Conservation (phyloP, 2,329 filamentous ascomycete genomes). For the Drechslerella dactyloides region DNA sequence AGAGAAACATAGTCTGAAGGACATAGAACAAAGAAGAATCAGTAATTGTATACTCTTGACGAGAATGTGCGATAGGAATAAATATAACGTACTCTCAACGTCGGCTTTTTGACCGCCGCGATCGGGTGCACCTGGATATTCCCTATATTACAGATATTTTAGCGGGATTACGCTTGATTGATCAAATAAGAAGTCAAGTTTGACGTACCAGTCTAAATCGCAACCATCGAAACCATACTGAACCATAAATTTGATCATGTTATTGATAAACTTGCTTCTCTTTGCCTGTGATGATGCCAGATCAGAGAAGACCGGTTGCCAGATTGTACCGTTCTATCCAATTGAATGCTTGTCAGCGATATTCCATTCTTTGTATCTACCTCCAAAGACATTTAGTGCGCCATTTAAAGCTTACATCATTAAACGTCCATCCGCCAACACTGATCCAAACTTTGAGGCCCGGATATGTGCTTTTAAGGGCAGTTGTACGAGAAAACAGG, state of each 20-base stretch:
- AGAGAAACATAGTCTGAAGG: slow-evolving; percentile 30
- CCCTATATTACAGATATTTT: slow-evolving; percentile 37
- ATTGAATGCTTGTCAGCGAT: slow-evolving; percentile 10
- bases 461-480: slow-evolving; percentile 37
- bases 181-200: not conserved
- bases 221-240: slow-evolving; percentile 61
- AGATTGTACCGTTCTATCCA: slow-evolving; percentile 29
- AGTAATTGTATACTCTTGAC: not conserved
- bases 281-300: slow-evolving; percentile 56
- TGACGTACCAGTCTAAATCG: slow-evolving; percentile 62
- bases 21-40: slow-evolving; percentile 1
- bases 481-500: slow-evolving; percentile 37
- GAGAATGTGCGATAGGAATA: slow-evolving; percentile 9
- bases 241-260: slow-evolving; percentile 58
- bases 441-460: slow-evolving; percentile 40
- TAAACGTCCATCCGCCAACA: slow-evolving; percentile 28
- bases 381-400: slow-evolving; percentile 3
- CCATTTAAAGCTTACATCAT: slow-evolving; percentile 1
- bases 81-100: slow-evolving; percentile 25
- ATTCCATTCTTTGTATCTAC: slow-evolving; percentile 7
- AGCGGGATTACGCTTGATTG: slow-evolving; percentile 50
- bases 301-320: slow-evolving; percentile 51
- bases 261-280: slow-evolving; percentile 58
- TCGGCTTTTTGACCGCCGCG: slow-evolving; percentile 37
- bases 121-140: slow-evolving; percentile 51